Evolutionary conservation across 768 basidiomycete species (phyloP).

Genomic region (Mycena indigotica): DNA sequence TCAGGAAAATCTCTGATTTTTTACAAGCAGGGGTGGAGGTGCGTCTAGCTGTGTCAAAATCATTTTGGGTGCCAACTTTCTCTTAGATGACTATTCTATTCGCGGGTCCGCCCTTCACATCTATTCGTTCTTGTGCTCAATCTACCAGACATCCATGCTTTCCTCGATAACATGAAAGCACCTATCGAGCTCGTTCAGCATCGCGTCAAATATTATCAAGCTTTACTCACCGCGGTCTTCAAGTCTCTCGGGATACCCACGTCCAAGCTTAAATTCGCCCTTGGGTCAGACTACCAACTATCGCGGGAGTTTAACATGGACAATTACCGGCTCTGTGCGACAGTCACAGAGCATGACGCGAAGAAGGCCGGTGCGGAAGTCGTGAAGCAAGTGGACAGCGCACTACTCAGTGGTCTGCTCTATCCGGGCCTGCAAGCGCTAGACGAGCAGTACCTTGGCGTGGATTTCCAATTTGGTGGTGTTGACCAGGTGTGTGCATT

Average conservation of each 20-base stretch:
- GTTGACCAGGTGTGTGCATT: conserved; percentile 79
- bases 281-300: conserved; percentile 93
- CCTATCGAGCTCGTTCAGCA: conserved; percentile 88
- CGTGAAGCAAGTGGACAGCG: conserved; percentile 95
- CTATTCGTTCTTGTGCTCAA: neutral
- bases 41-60: conserved; percentile 18
- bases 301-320: conserved; percentile 91
- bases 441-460: conserved; percentile 94
- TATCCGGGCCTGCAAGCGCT: conserved; percentile 97
- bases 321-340: conserved; percentile 90
- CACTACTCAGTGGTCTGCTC: conserved; percentile 85
- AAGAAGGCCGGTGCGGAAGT: conserved; percentile 99
- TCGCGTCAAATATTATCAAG: conserved; percentile 89
- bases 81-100: neutral
- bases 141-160: conserved; percentile 84
- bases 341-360: conserved; percentile 92
- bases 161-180: conserved; percentile 96
- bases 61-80: neutral
- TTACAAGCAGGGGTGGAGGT: conserved; percentile 89
- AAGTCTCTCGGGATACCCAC: conserved; percentile 88
- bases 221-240: conserved; percentile 81
- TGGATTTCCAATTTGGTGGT: conserved; percentile 98
- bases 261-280: conserved; percentile 78
- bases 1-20: conserved; percentile 96
- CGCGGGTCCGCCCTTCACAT: neutral